phyloP scores from a whole-genome alignment of 1,139 yeast species.

The Magnusiomyces paraingens region DNA sequence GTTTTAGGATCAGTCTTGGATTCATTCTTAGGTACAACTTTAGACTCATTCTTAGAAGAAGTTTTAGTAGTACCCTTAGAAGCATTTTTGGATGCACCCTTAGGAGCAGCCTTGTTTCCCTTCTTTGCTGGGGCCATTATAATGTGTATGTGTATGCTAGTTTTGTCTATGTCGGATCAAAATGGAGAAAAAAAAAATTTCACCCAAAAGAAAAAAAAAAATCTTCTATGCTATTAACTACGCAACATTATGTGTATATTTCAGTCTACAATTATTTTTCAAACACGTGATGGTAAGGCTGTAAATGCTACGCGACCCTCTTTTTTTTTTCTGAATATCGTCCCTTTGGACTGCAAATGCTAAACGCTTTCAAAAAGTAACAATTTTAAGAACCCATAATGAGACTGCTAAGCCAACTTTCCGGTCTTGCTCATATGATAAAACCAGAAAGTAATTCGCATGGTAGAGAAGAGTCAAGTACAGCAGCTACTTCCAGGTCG shows the following conservation, averaged over 20 bases:
- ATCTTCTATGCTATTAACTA: neutral
- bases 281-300: too few species aligned
- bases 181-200: neutral
- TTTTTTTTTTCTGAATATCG: too few species aligned
- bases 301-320: too few species aligned
- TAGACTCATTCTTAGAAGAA: neutral
- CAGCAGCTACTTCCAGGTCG: neutral
- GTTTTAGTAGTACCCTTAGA: neutral
- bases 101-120: neutral
- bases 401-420: too few species aligned
- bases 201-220: neutral
- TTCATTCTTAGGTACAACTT: neutral
- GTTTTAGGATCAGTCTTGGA: neutral
- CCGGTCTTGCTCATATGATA: too few species aligned
- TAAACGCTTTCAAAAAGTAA: too few species aligned
- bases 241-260: neutral
- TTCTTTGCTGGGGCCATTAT: neutral
- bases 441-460: too few species aligned
- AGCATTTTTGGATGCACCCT: neutral
- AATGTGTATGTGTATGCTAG: neutral
- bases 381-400: too few species aligned
- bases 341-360: too few species aligned
- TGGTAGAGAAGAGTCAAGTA: neutral
- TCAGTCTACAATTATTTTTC: too few species aligned
- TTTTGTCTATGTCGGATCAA: neutral